Evolutionary conservation across 208 protist species (phyloP).

Genomic region (Trypanosoma brucei): DNA sequence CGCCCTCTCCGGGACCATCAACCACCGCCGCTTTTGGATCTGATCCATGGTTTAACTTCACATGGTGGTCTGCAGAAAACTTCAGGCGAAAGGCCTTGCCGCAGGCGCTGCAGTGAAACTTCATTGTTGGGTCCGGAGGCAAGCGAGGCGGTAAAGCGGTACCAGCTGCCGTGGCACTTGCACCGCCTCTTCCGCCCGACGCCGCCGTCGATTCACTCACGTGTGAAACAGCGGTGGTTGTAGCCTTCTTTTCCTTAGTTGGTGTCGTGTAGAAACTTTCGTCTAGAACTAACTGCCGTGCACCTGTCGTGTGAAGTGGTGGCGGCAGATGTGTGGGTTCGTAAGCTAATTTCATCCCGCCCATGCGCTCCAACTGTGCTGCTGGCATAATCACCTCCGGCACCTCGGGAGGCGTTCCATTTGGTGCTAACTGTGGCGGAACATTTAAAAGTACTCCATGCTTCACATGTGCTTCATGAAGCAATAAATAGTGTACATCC

Average conservation of each 20-base stretch:
- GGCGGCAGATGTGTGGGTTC: slow-evolving; percentile 23
- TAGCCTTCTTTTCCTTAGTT: neutral
- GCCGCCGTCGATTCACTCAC: neutral
- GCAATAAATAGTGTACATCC: slow-evolving; percentile 48
- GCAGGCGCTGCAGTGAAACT: slow-evolving; percentile 60
- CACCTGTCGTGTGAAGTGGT: slow-evolving; percentile 21
- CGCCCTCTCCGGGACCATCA: slow-evolving; percentile 42
- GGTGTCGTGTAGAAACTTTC: slow-evolving; percentile 7
- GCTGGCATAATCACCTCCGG: slow-evolving; percentile 37
- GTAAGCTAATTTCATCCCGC: slow-evolving; percentile 20
- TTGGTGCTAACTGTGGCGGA: slow-evolving; percentile 67
- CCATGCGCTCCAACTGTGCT: slow-evolving; percentile 33
- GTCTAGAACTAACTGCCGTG: slow-evolving; percentile 36
- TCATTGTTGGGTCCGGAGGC: slow-evolving; percentile 31
- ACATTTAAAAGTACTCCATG: slow-evolving; percentile 73
- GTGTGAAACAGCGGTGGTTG: neutral
- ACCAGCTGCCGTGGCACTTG: slow-evolving; percentile 11
- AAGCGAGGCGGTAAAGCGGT: slow-evolving; percentile 22
- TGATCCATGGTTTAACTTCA: slow-evolving; percentile 34
- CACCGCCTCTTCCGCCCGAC: neutral
- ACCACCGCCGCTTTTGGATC: slow-evolving; percentile 25
- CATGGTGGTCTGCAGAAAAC: slow-evolving; percentile 41
- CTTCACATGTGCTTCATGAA: slow-evolving; percentile 67
- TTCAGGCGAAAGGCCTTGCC: slow-evolving; percentile 43
- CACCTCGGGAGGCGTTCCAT: slow-evolving; percentile 33